phyloP scores from a whole-genome alignment of 495 filamentous ascomycete species.

The Annulohypoxylon moriforme region DNA sequence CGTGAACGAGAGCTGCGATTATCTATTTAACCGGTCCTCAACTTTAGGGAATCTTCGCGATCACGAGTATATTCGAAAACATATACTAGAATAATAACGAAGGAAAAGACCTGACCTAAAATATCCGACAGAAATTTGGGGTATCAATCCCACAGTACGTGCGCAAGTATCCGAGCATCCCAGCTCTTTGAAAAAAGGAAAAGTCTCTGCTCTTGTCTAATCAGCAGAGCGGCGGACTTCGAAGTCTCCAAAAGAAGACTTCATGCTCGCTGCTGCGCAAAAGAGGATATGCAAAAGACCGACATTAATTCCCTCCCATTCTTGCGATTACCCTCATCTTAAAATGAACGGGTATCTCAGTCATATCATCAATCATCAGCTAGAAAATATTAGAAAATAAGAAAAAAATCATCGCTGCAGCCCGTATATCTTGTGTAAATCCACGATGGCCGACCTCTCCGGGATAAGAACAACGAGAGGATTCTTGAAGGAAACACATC shows the following conservation, averaged over 20 bases:
- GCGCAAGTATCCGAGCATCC: constrained; percentile 27
- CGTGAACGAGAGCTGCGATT: constrained; percentile 37
- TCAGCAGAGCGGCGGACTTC: constrained; percentile 7
- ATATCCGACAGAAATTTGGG: constrained; percentile 33
- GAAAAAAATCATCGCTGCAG: constrained; percentile 35
- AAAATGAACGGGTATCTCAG: constrained; percentile 50
- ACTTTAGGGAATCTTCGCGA: constrained; percentile 8
- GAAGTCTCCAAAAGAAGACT: constrained; percentile 2
- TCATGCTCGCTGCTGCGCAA: constrained; percentile 17
- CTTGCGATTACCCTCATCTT: constrained; percentile 53
- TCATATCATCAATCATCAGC: constrained; percentile 48
- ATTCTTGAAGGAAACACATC: constrained; percentile 15
- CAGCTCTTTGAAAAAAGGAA: constrained; percentile 13
- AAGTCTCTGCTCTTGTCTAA: constrained; percentile 40
- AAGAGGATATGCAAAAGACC: constrained; percentile 38
- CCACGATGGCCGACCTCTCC: constrained; percentile 28
- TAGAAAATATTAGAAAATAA: constrained; percentile 30
- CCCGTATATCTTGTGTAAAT: constrained; percentile 37
- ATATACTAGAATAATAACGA: constrained; percentile 44
- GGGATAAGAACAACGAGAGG: constrained; percentile 20
- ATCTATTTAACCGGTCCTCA: constrained; percentile 31
- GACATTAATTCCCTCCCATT: constrained; percentile 44
- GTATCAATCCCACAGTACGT: constrained; percentile 42
- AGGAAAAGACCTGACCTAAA: constrained; percentile 25
- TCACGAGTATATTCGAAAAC: constrained; percentile 32